Base-by-base conservation (phyloP, 129 eudicot species). In the Glebionis coronaria region DNA sequence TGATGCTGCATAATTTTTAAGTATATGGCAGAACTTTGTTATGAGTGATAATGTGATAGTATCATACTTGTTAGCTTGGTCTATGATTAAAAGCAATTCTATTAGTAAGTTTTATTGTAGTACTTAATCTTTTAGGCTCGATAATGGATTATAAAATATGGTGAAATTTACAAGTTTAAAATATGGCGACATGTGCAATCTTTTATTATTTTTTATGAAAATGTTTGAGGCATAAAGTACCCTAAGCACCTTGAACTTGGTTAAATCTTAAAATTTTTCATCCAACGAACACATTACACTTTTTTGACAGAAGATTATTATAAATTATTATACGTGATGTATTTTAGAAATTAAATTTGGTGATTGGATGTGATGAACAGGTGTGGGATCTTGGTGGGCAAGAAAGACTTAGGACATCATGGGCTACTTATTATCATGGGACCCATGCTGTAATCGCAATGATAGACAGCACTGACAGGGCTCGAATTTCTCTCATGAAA, bases 321-420 rank as follows among this genome's bases (percentile, higher is more conserved):
- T 31, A 31, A 31, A 31, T 31, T 31, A 31, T 5, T 35, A 35
- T 35, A 35, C 40, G 6, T 35, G 40, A 6, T 35, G 9, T 35
- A 35, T 35, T 29, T 35, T 35, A 35, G 6, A 9, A 5, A 35
- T 35, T 35, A 35, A 35, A 35, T 35, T 35, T 35, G 6, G 40
- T 35, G 40, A 35, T 35, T 35, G 40, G 40, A 6, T 6, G 9
- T 35, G 40, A 35, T 56, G 62, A 51, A 72, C 83, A 90, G 91
- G 91, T 90, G 10, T 90, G 98, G 96, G 98, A 91, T 83, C 94
- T 91, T 44, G 97, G 96, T 46, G 96, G 95, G 68, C 97, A 91
- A 80, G 97, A 91, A 0, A 72, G 96, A 68, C 91, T 91, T 3
- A 69, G 97, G 71, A 87, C 97, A 45, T 90, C 97, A 57, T 91